These are phyloP conservation scores for Catharanthus roseus DNA, from an alignment of 257 asterid species.

Conservation along the genomic window DNA sequence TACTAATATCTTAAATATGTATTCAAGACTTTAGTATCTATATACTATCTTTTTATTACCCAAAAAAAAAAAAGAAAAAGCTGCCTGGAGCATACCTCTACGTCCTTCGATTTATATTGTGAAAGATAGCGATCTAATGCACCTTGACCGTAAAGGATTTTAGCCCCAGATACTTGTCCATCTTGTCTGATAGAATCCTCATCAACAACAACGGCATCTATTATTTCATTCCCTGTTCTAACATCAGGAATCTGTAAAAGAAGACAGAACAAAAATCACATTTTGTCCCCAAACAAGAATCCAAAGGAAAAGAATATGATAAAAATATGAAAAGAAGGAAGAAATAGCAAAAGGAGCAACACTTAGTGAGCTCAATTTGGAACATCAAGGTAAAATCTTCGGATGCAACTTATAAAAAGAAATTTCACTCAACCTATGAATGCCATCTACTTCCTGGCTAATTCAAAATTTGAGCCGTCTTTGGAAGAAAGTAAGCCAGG, in stretches of 20 bases:
- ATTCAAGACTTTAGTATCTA: too few relatives aligned
- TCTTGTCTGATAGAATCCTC: conserved; percentile 57
- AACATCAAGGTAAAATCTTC: too few relatives aligned
- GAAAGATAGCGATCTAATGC: conserved; percentile 53
- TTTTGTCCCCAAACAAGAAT: not conserved
- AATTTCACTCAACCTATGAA: too few relatives aligned
- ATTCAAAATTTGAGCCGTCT: not conserved
- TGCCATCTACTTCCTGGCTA: not conserved
- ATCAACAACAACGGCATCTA: conserved; percentile 85
- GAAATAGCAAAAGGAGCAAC: not conserved
- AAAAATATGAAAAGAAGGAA: not conserved
- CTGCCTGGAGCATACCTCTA: conserved; percentile 39
- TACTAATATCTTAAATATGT: too few relatives aligned
- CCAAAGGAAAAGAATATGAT: not conserved
- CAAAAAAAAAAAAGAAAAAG: not conserved
- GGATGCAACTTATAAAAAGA: not conserved
- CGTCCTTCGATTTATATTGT: conserved; percentile 44
- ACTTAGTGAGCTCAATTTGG: too few relatives aligned
- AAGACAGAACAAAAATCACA: not conserved
- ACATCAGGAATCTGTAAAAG: conserved; percentile 78
- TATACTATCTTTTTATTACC: too few relatives aligned
- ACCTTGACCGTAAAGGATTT: conserved; percentile 83
- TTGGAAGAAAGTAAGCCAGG: not conserved
- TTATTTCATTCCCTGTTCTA: conserved; percentile 76
- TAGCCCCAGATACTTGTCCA: conserved; percentile 57